These are phyloP conservation scores for Thyridium curvatum DNA, from an alignment of 2,329 filamentous ascomycete genomes.

Conservation along the genomic window DNA sequence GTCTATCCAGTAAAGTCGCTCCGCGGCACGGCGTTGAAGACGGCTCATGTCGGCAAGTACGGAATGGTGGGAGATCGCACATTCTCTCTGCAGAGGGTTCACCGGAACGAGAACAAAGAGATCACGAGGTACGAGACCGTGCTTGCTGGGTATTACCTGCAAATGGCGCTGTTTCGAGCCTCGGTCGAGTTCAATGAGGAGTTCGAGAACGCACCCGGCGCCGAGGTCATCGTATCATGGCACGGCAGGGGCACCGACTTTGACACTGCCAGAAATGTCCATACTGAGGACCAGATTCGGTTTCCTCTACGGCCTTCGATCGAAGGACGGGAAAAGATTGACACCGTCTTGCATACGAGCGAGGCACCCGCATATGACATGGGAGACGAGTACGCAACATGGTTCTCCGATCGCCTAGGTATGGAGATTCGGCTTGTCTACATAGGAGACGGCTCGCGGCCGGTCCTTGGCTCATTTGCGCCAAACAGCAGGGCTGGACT, in stretches of 20 bases:
- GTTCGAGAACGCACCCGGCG: too few relatives aligned
- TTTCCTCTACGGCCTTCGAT: slow-evolving; percentile 40
- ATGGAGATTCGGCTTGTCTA: slow-evolving; percentile 57
- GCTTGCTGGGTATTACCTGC: too few relatives aligned
- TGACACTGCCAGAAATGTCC: too few relatives aligned
- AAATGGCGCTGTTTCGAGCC: too few relatives aligned
- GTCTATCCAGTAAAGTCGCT: slow-evolving; percentile 71
- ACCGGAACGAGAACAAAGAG: too few relatives aligned
- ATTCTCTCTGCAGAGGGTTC: too few relatives aligned
- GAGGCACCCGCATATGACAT: slow-evolving; percentile 55
- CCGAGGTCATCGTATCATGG: too few relatives aligned
- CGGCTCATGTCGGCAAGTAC: slow-evolving; percentile 39
- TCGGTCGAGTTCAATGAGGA: too few relatives aligned
- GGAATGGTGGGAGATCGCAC: too few relatives aligned
- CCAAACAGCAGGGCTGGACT: slow-evolving; percentile 3
- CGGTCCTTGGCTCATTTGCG: slow-evolving; percentile 53
- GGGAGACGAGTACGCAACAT: slow-evolving; percentile 51
- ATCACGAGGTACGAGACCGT: too few relatives aligned
- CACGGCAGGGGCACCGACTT: too few relatives aligned
- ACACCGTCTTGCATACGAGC: slow-evolving; percentile 55
- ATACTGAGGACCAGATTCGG: too few relatives aligned
- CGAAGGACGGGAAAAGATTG: slow-evolving; percentile 34
- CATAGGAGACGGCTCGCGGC: slow-evolving; percentile 53
- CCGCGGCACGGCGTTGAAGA: slow-evolving; percentile 49
- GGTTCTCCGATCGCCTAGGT: slow-evolving; percentile 64